Conservation (phyloP, 129 eudicot genomes). For the Helianthus tuberosus region DNA sequence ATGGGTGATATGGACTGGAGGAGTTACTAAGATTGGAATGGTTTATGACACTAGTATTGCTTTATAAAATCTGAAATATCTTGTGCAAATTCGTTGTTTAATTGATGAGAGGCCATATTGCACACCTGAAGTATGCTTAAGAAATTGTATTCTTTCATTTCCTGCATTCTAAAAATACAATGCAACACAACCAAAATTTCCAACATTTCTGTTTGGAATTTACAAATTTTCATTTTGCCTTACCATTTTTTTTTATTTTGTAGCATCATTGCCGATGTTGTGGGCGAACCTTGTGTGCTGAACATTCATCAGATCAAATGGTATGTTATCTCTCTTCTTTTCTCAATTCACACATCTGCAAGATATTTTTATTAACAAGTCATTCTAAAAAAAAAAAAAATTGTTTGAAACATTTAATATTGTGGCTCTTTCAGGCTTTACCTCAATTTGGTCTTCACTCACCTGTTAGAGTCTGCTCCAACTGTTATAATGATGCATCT, state of each 20-base stretch:
- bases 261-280: slow-evolving; percentile 98
- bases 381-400: not conserved
- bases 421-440: slow-evolving; percentile 63
- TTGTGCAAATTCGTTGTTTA: not conserved
- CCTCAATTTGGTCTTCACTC: slow-evolving; percentile 89
- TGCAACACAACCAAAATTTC: not conserved
- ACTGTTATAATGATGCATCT: slow-evolving; percentile 69
- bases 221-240: slow-evolving; percentile 17
- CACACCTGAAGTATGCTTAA: not conserved
- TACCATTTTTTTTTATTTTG: slow-evolving; percentile 28
- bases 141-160: not conserved
- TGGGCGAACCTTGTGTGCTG: slow-evolving; percentile 96
- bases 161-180: not conserved
- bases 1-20: not conserved
- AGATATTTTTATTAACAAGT: slow-evolving; percentile 3
- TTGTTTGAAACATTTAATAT: slow-evolving; percentile 10
- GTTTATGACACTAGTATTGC: slow-evolving; percentile 6
- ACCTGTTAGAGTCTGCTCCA: slow-evolving; percentile 88
- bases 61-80: not conserved
- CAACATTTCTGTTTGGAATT: not conserved
- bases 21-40: not conserved
- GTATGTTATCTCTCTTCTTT: slow-evolving; percentile 38
- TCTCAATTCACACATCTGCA: slow-evolving; percentile 1
- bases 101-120: not conserved
- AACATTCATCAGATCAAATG: slow-evolving; percentile 92